Base-by-base conservation (phyloP, 306 rosid genomes). In the Gynostemma pentaphyllum region DNA sequence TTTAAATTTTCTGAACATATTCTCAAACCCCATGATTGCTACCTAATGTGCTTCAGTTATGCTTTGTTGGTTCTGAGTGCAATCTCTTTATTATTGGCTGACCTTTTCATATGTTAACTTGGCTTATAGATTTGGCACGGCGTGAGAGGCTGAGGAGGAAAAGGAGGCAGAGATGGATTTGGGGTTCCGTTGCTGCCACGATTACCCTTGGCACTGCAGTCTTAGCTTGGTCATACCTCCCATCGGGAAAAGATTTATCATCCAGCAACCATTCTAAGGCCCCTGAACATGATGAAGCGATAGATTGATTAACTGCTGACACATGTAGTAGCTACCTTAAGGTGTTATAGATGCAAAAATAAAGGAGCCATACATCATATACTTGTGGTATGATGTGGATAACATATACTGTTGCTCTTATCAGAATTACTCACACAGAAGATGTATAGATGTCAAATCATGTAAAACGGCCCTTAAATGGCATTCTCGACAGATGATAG, bases 131-230 rank as follows among this genome's bases (percentile, higher is more conserved):
- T 79, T 64, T 68, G 81, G 84, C 94, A 7, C 78, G 99, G 62
- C 87, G 86, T 0, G 88, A 79, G 72, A 86, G 99, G 75, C 85
- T 82, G 65, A 73, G 77, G 40, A 88, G 64, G 70, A 81, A 74
- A 24, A 78, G 73, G 71, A 80, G 78, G 80, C 97, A 86, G 22
- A 88, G 78, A 69, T 94, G 99, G 99, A 63, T 94, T 27, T 88
- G 99, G 99, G 94, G 95, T 23, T 82, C 87, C 16, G 75, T 88
- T 28, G 83, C 89, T 22, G 64, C 94, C 46, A 86, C 80, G 6
- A 76, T 86, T 34, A 74, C 78, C 1, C 79, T 94, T 18, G 80
- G 95, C 49, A 79, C 84, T 16, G 85, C 84, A 18, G 87, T 90
- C 62, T 67, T 94, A 70, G 91, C 87, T 12, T 86, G 86, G 81